Evolutionary conservation across 192 early-diverging fungal species (phyloP).

Genomic region (Nowakowskiella sp.): DNA sequence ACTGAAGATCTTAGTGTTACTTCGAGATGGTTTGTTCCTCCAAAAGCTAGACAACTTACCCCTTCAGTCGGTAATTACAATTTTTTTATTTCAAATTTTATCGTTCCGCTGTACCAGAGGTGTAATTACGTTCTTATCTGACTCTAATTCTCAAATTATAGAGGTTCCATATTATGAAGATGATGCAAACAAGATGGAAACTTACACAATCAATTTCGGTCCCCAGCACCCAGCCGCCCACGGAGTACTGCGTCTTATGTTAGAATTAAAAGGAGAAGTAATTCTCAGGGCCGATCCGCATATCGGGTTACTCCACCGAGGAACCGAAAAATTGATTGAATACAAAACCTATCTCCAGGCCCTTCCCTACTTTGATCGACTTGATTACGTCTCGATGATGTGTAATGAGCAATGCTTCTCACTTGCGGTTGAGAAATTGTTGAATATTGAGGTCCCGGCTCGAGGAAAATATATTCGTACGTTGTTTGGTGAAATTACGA

Average conservation of each 20-base stretch:
- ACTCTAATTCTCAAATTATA: conserved; percentile 7
- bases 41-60: conserved; percentile 37
- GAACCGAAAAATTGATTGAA: conserved; percentile 98
- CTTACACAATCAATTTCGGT: conserved; percentile 98
- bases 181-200: conserved; percentile 49
- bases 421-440: conserved; percentile 93
- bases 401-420: conserved; percentile 97
- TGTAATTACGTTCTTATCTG: too few relatives aligned
- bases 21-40: conserved; percentile 47
- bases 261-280: conserved; percentile 88
- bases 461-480: conserved; percentile 93
- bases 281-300: conserved; percentile 93
- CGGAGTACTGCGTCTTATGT: conserved; percentile 87
- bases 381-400: conserved; percentile 99
- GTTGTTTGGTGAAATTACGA: conserved; percentile 95
- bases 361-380: conserved; percentile 96
- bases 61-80: conserved; percentile 22
- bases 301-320: conserved; percentile 93
- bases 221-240: conserved; percentile 99
- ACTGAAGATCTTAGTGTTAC: too few relatives aligned
- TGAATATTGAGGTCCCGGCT: conserved; percentile 92
- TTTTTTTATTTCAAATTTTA: background rate
- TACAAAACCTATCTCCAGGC: conserved; percentile 98
- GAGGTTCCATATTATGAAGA: conserved; percentile 35
- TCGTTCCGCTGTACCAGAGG: conserved; percentile 1